Base-by-base conservation (phyloP, 2,329 filamentous ascomycete genomes). In the Hypoxylon sp. region DNA sequence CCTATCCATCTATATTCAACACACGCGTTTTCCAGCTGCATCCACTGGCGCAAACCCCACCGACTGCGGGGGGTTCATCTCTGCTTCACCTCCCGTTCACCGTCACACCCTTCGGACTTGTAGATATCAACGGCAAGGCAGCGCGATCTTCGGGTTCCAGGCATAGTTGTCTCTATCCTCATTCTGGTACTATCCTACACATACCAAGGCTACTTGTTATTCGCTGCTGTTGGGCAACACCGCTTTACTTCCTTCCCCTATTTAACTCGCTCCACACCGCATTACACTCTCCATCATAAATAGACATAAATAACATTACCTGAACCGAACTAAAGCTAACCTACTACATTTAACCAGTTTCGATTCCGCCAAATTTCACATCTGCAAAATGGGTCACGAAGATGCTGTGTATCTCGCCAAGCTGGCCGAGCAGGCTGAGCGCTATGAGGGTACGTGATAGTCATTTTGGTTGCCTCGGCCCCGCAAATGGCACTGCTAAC, bases 371-470 rank as follows among this genome's bases (percentile, higher is more conserved):
- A 51, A 69, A 54, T 67, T 62, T 55, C 62, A 70, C 65, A 78
- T 76, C 82, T 84, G 82, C 88, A 94, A 87, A 87, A 98, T 98
- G 95, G 94, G 93, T 90, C 93, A 97, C 89, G 95, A 98, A 90
- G 94, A 98, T 87, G 95, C 94, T 80, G 96, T 99, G 81, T 98
- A 98, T 86, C 92, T 98, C 83, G 96, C 96, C 86, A 98, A 98
- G 94, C 93, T 99, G 84, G 96, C 96, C 82, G 96, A 99, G 92
- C 96, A 99, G 91, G 96, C 96, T 85, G 96, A 99, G 91, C 95
- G 96, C 83, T 99, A 99, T 86, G 96, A 99, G 89, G 96, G 96
- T 98, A 87, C 80, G 88, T 84, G 60, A 68, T 72, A 62, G 5
- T 51, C 47, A 48, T 50, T 60, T 21, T 47, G 46, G 52, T 37